Conservation (phyloP, 176 grass and related monocot species). For the Aegilops sharonensis region DNA sequence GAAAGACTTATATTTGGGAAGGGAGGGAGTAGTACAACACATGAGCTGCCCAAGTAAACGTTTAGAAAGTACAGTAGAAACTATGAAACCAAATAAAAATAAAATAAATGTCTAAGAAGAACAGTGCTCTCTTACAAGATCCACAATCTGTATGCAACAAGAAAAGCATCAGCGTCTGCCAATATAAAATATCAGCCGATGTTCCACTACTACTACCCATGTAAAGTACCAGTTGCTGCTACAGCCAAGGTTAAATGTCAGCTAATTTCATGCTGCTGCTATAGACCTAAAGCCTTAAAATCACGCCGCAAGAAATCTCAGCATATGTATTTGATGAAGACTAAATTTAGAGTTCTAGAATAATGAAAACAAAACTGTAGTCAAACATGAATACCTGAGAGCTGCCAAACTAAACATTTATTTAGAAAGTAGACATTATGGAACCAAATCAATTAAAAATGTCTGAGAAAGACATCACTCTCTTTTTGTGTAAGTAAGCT, state of each 20-base stretch:
- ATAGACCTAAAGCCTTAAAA: neutral
- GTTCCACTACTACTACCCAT: too few species aligned
- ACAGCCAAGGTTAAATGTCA: neutral
- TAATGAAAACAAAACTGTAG: neutral
- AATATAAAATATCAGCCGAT: too few species aligned
- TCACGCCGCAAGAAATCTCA: neutral
- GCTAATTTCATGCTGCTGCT: neutral
- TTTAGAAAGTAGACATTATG: neutral
- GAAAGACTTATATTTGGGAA: too few species aligned
- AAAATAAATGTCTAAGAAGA: neutral
- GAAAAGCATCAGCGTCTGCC: too few species aligned
- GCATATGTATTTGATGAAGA: neutral
- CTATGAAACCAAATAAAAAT: neutral
- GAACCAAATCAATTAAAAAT: neutral
- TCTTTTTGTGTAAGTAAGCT: neutral
- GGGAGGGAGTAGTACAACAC: neutral
- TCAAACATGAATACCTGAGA: neutral
- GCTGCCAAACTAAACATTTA: neutral
- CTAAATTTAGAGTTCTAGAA: neutral
- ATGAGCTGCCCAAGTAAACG: neutral
- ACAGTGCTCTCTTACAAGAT: too few species aligned
- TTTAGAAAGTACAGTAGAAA: neutral
- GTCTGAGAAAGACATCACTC: neutral
- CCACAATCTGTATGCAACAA: too few species aligned
- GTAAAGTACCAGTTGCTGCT: too few species aligned